Conservation (phyloP, 2,329 filamentous ascomycete species). For the Cryphonectria parasitica region DNA sequence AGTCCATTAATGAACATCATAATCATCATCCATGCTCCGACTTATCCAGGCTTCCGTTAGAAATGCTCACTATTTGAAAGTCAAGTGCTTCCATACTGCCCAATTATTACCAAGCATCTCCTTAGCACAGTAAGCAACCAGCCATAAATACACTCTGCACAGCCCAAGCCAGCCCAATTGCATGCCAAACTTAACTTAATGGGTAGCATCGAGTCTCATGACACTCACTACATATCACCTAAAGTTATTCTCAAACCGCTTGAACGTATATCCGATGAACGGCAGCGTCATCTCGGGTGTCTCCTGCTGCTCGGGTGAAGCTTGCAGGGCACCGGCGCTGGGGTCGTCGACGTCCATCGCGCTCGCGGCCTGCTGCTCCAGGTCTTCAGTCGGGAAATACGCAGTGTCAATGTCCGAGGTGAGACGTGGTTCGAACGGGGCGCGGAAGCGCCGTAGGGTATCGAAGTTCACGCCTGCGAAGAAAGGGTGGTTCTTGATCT, state of each 20-base stretch:
- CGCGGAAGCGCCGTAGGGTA: constrained; percentile 70
- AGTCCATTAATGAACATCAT: background rate
- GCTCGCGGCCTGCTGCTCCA: constrained; percentile 57
- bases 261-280: constrained; percentile 35
- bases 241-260: constrained; percentile 33
- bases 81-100: background rate
- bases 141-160: background rate
- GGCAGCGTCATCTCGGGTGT: constrained; percentile 33
- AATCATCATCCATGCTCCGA: background rate
- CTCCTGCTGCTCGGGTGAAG: constrained; percentile 23
- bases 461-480: constrained; percentile 79
- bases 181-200: background rate
- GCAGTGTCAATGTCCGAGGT: constrained; percentile 75
- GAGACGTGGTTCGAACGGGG: constrained; percentile 75
- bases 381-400: constrained; percentile 80
- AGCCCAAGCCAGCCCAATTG: background rate
- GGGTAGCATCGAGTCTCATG: background rate
- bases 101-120: background rate
- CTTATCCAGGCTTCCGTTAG: background rate
- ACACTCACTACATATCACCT: constrained; percentile 2
- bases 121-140: background rate
- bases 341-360: constrained; percentile 24
- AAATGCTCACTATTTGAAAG: background rate
- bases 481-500: constrained; percentile 77
- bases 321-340: constrained; percentile 9